These are phyloP conservation scores for Phylloporus rhodoxanthus DNA, from an alignment of 768 basidiomycete genomes.

Conservation along the genomic window DNA sequence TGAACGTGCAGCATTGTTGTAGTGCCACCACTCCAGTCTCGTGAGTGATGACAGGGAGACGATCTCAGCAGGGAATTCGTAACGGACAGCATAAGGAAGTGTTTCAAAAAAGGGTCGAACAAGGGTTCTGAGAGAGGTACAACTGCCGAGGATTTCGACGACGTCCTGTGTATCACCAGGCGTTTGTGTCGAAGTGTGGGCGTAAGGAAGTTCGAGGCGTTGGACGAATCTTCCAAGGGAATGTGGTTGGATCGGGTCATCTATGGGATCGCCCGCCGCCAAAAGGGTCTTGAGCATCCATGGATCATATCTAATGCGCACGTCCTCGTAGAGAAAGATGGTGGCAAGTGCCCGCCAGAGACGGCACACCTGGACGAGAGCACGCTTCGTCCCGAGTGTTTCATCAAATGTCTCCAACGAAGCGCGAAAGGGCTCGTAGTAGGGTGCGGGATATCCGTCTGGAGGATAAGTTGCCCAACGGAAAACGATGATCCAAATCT, in stretches of 20 bases:
- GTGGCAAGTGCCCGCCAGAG: slow-evolving; percentile 46
- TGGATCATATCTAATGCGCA: slow-evolving; percentile 36
- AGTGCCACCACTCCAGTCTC: slow-evolving; percentile 67
- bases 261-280: slow-evolving; percentile 4
- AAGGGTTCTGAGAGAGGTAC: slow-evolving; percentile 49
- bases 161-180: slow-evolving; percentile 29
- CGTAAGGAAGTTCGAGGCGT: slow-evolving; percentile 55
- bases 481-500: slow-evolving; percentile 52
- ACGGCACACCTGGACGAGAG: slow-evolving; percentile 51
- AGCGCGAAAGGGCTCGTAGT: slow-evolving; percentile 46
- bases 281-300: slow-evolving; percentile 32
- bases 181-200: slow-evolving; percentile 40
- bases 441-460: slow-evolving; percentile 23
- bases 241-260: slow-evolving; percentile 13
- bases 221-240: slow-evolving; percentile 39
- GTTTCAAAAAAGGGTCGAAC: slow-evolving; percentile 39
- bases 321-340: slow-evolving; percentile 49
- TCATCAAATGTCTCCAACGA: slow-evolving; percentile 27
- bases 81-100: slow-evolving; percentile 32
- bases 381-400: slow-evolving; percentile 32
- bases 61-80: slow-evolving; percentile 48
- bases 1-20: slow-evolving; percentile 47
- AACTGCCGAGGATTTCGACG: slow-evolving; percentile 44
- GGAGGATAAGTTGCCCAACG: slow-evolving; percentile 35
- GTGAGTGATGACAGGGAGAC: slow-evolving; percentile 46